phyloP scores from a whole-genome alignment of 192 early-diverging fungal species.

The Coemansia sp. region DNA sequence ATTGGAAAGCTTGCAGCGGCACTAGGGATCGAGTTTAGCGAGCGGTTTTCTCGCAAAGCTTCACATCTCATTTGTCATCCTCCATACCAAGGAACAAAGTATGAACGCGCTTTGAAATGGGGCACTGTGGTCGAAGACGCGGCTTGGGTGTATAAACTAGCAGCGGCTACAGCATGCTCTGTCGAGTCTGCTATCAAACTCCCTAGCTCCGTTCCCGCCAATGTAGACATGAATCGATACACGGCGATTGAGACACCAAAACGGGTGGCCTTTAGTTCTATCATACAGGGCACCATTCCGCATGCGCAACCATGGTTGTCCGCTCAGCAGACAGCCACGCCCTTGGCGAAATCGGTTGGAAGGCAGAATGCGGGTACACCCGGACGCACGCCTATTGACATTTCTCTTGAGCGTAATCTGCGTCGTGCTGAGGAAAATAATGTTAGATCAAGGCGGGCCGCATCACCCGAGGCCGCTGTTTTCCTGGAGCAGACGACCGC shows the following conservation, averaged over 20 bases:
- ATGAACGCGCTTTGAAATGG: conserved; percentile 71
- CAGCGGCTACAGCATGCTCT: background rate
- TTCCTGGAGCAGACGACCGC: background rate
- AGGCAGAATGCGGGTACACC: conserved; percentile 25
- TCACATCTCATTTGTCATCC: conserved; percentile 69
- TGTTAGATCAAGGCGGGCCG: background rate
- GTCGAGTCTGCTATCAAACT: background rate
- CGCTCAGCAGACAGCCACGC: conserved; percentile 4
- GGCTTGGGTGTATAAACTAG: conserved; percentile 53
- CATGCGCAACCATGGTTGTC: background rate
- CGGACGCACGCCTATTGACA: conserved; percentile 41
- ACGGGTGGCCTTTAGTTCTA: background rate
- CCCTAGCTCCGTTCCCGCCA: background rate
- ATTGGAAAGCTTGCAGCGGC: conserved; percentile 49
- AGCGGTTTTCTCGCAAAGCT: conserved; percentile 58
- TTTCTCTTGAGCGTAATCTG: conserved; percentile 43
- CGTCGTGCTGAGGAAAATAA: conserved; percentile 39
- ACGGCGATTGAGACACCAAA: background rate
- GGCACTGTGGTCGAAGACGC: conserved; percentile 65
- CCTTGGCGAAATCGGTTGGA: conserved; percentile 8
- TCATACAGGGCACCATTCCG: background rate
- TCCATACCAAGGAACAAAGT: conserved; percentile 66
- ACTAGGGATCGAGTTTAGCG: conserved; percentile 55
- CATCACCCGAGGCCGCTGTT: background rate
- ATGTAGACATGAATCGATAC: too few species aligned